Base-by-base conservation (phyloP, 768 basidiomycete genomes). In the Solioccasus polychromus region DNA sequence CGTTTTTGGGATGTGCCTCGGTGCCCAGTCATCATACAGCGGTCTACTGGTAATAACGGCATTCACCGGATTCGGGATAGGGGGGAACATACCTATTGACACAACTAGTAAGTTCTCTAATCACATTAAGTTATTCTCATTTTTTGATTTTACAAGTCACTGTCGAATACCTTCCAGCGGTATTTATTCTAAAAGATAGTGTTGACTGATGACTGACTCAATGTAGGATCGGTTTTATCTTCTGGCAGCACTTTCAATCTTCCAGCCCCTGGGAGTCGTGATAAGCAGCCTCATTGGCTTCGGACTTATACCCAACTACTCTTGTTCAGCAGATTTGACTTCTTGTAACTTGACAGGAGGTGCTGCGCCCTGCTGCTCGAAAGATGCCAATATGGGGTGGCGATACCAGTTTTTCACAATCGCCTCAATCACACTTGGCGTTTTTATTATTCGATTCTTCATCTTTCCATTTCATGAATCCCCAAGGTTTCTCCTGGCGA, bases 321-420 rank as follows among this genome's bases (percentile, higher is more conserved):
- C 55, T 14, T 56, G 55, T 37, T 29, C 54, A 1, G 25, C 45
- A 24, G 12, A 24, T 12, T 15, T 51, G 26, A 39, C 34, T 8
- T 56, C 55, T 8, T 56, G 55, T 45, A 28, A 12, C 0, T 26
- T 52, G 24, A 55, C 53, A 1, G 46, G 39, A 35, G 54, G 49
- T 30, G 26, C 29, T 15, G 3, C 23, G 15, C 55, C 55, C 32
- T 56, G 55, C n/a, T 56, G 53, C 29, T 48, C 55, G 10, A 55
- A 11, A 28, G 35, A 35, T 15, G 39, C 5, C 17, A 55, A 55
- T 23, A 55, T 56, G 55, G 55, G 55, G 17, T 57, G 55, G 55
- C 47, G 51, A n/a, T 57, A 57, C 20, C 15, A 48, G 1, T 23
- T 49, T 23, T 57, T 55, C 39, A 26, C 50, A 3, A 12, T 38